Evolutionary conservation across 768 basidiomycete species (phyloP), one percentile per base, ranked within the genome.

Genomic region (Neoboletus magnificus): DNA sequence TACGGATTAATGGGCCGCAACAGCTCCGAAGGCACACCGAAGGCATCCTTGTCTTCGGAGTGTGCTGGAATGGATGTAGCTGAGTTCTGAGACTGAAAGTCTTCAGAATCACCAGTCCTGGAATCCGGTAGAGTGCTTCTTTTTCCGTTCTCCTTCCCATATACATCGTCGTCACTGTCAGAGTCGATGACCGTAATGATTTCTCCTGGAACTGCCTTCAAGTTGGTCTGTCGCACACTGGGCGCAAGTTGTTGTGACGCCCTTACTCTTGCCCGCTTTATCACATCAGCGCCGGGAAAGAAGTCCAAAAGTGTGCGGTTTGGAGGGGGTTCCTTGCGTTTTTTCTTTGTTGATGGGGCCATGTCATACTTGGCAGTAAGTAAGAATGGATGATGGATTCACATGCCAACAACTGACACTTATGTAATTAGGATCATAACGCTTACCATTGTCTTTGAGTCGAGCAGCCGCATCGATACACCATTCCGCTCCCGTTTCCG

Each of bases 151-250:
- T 40, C 39, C 50, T 20, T 46, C n/a, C 22, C 41, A 16, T 33
- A 54, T 30, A 32, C 32, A 10, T 32, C 62, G 4, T 67, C 66
- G 27, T 85, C 84, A 49, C 78, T 78, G 60, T 85, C 85, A 20
- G 84, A 85, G 64, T 86, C 84, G 52, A 87, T 80, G 54, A 85
- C 69, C n/a, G n/a, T n/a, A 45, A 86, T 85, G 58, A 85, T 63
- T 59, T 85, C 79, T 58, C 67, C 49, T 25, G 60, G 46, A 40
- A 37, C 35, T 23, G 36, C 52, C 40, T 33, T 48, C 23, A 13
- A 8, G 33, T 27, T 46, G 40, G 47, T 20, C 12, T 22, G 53
- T 45, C 23, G 50, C 11, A 25, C 45, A 25, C 18, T 7, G 23
- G 48, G 25, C 5, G 44, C 5, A 3, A 1, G 10, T 45, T 42